Evolutionary conservation across 768 basidiomycete species (phyloP), one percentile per base, ranked within the genome.

Genomic region (Multifurca ochricompacta): DNA sequence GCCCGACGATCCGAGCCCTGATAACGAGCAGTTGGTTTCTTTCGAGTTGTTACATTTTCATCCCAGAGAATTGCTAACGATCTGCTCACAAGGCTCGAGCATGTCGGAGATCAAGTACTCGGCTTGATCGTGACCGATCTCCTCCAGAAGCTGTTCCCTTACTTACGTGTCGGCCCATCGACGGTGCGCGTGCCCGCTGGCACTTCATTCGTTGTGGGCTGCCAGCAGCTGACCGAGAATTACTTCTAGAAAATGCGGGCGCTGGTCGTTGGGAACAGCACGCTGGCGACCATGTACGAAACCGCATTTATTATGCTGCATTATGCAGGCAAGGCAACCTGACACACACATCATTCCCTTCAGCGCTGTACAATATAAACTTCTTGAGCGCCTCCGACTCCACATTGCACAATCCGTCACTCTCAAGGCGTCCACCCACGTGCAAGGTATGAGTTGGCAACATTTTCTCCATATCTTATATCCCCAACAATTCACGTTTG

Each of bases 11-110:
- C 82, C 77, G 2, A 84, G 83, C 47, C 87, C 86, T 6, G 88
- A 91, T 64, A 90, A 91, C 58, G 88, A 91, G 70, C 84, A 79
- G 88, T 87, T 51, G 61, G 74, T 66, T 5, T 51, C 40, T 13
- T n/a, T 9, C 36, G 14, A 51, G 36, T 52, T n/a, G 27, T 44
- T n/a, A n/a, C n/a, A n/a, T n/a, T n/a, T n/a, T n/a, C n/a, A n/a
- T n/a, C n/a, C n/a, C n/a, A n/a, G n/a, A n/a, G n/a, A n/a, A n/a
- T n/a, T n/a, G n/a, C n/a, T n/a, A n/a, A n/a, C n/a, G n/a, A n/a
- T n/a, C n/a, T n/a, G n/a, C n/a, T n/a, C n/a, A n/a, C n/a, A 64
- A 90, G 87, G 64, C 77, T 78, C 48, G 88, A 91, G 64, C 84
- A 88, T 67, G 69, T 89, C 3, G 88, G 88, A 0, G 88, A 91